A percentile compares a stretch with the other conserved stretches of the same genome.
Evolutionary conservation across 352 stramenopile species (phyloP).

Genomic region (Phytophthora ramorum): DNA sequence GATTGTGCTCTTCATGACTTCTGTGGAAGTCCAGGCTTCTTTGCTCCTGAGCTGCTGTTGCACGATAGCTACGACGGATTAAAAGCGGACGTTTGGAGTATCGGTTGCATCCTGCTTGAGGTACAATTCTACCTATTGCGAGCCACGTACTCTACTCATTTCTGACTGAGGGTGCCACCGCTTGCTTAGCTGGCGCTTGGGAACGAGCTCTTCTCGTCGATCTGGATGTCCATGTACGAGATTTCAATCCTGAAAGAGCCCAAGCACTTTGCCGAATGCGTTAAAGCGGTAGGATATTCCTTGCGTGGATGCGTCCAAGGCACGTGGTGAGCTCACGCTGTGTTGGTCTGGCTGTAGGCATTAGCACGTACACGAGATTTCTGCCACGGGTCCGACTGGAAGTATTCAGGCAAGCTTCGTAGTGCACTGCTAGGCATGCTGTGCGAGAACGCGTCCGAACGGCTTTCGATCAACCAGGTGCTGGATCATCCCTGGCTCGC

Average conservation of each 20-base stretch:
- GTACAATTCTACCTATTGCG: constrained; percentile 23
- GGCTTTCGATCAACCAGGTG: constrained; percentile 54
- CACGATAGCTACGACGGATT: constrained; percentile 69
- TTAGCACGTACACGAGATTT: constrained; percentile 38
- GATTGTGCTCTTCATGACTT: constrained; percentile 68
- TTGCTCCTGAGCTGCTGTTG: constrained; percentile 84
- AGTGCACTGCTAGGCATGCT: constrained; percentile 56
- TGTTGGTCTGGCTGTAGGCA: constrained; percentile 29
- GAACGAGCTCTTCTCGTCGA: constrained; percentile 76
- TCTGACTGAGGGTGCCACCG: too few species aligned
- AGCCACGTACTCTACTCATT: neutral
- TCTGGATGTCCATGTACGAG: constrained; percentile 89
- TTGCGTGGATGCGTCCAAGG: neutral
- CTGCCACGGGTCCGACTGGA: constrained; percentile 49
- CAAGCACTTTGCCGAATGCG: constrained; percentile 46
- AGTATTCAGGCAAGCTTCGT: constrained; percentile 54
- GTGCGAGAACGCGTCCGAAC: constrained; percentile 40
- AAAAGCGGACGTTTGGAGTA: constrained; percentile 87
- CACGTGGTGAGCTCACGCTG: neutral
- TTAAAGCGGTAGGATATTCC: constrained; percentile 35
- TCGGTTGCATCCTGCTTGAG: constrained; percentile 88
- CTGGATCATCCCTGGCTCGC: constrained; percentile 62
- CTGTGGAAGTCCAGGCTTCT: constrained; percentile 86
- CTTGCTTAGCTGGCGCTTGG: constrained; percentile 73
- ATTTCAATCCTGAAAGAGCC: constrained; percentile 78